Percentiles rank a stretch among this genome's conserved stretches.
Conservation (phyloP, 2,329 filamentous ascomycete species). For the Zasmidium citrigriseum region DNA sequence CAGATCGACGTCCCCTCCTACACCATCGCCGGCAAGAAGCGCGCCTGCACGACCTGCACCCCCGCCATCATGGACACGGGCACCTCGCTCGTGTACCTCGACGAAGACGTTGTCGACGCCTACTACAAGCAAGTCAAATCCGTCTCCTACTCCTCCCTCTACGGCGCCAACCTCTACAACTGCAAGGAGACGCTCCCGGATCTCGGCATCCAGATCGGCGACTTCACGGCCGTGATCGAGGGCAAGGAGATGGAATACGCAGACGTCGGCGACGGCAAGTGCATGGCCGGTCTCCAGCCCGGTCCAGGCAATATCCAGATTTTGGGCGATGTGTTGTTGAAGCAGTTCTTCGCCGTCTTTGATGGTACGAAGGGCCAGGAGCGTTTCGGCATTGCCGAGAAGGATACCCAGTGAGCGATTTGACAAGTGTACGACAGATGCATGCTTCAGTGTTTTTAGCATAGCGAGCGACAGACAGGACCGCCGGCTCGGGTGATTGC, state of each 20-base stretch:
- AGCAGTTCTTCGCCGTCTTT: conserved; percentile 63
- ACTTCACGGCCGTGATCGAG: conserved; percentile 41
- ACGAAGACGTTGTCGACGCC: conserved; percentile 45
- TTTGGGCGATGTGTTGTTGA: conserved; percentile 63
- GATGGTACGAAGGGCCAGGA: conserved; percentile 49
- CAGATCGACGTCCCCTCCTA: conserved; percentile 62
- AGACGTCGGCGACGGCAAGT: conserved; percentile 52
- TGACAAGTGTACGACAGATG: too few species aligned
- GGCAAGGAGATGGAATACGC: conserved; percentile 55
- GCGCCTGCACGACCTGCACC: conserved; percentile 40
- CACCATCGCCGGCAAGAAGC: conserved; percentile 57
- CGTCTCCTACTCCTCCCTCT: conserved; percentile 37
- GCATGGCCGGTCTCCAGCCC: conserved; percentile 68
- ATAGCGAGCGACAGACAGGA: not conserved
- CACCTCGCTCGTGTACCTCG: conserved; percentile 64
- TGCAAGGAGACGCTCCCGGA: conserved; percentile 45
- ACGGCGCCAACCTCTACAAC: conserved; percentile 48
- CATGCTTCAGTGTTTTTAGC: not conserved
- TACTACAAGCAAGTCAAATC: conserved; percentile 47
- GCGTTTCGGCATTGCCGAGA: conserved; percentile 55
- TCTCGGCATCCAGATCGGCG: conserved; percentile 57
- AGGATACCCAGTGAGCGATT: conserved; percentile 17
- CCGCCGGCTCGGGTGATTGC: not conserved
- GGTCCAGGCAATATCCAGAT: conserved; percentile 57
- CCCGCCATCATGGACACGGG: conserved; percentile 55